Percentiles rank a stretch among this genome's conserved stretches.
These are phyloP conservation scores for Jasminum sambac DNA, from an alignment of 257 asterid species.

Conservation along the genomic window DNA sequence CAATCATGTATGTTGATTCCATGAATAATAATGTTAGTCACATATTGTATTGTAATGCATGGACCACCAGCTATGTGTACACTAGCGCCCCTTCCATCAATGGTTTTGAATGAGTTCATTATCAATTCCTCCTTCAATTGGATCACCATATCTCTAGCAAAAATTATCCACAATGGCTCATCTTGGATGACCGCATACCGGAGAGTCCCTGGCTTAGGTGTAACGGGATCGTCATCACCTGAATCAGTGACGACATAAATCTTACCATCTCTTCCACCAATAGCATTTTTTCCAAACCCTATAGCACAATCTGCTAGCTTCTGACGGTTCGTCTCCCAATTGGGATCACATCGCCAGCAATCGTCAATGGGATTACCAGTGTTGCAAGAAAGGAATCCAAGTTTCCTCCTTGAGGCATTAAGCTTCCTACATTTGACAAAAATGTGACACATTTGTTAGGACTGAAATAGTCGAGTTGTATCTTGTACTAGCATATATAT, in stretches of 20 bases:
- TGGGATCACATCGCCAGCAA: constrained; percentile 76
- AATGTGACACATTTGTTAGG: constrained; percentile 14
- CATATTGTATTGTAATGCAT: constrained; percentile 73
- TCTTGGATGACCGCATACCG: constrained; percentile 65
- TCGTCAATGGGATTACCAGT: constrained; percentile 85
- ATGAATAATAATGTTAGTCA: constrained; percentile 71
- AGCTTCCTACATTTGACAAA: constrained; percentile 51
- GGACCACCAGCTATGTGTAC: constrained; percentile 86
- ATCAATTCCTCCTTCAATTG: constrained; percentile 71
- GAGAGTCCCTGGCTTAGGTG: constrained; percentile 73
- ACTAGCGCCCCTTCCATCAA: constrained; percentile 79
- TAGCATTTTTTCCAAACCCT: constrained; percentile 75
- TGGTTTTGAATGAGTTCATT: constrained; percentile 82
- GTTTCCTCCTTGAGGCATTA: constrained; percentile 62
- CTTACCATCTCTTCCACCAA: constrained; percentile 66
- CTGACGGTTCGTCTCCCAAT: constrained; percentile 71
- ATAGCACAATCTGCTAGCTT: constrained; percentile 70
- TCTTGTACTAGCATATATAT: too few species aligned
- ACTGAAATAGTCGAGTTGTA: not conserved
- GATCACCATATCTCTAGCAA: constrained; percentile 75
- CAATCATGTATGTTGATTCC: constrained; percentile 80
- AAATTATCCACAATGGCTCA: constrained; percentile 75
- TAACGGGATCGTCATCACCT: constrained; percentile 45
- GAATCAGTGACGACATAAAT: constrained; percentile 68
- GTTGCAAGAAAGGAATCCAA: constrained; percentile 65